Base-by-base conservation (phyloP, 179 eudicot species). In the Silene coronaria region DNA sequence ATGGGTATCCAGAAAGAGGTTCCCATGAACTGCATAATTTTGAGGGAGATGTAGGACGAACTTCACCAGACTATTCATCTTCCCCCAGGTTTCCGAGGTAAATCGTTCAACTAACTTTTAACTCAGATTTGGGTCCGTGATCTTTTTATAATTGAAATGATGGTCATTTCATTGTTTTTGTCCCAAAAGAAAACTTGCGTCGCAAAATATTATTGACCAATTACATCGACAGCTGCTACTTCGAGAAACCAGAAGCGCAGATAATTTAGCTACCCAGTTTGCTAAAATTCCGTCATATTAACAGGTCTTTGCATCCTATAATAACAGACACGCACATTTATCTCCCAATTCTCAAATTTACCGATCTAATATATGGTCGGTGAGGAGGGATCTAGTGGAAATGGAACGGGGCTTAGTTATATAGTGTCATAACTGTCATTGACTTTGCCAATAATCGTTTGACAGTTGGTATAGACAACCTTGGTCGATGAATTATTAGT, bases 21-120 rank as follows among this genome's bases (percentile, higher is more conserved):
- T 71, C 77, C 22, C 63, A 24, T 72, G 74, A 74, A 32, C 48
- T 58, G 58, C 79, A 76, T 75, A 80, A 67, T 62, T 75, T 67
- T 45, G 67, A 59, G 34, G 80, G 78, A 57, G 83, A 76, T 75
- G 66, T 80, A 72, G 77, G 78, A 19, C 80, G 75, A 24, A 78
- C 86, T 80, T 82, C 83, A 21, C 90, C 88, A 38, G 81, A 75
- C 58, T 77, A 69, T 53, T 77, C 79, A 26, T 81, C 83, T 74
- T 76, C 86, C 58, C 81, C 82, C 53, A 74, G 78, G 59, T 68
- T 79, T 23, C 58, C 17, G 45, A 58, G 81, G 81, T 78, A 75
- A 71, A 51, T 51, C 61, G 12, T 51, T 36, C 61, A 53, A 48
- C 12, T 70, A 45, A 71, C 74, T 71, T 53, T 19, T 11, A 45